Evolutionary conservation across 1,284 basidiomycete genomes (phyloP).

Genomic region (Uromyces viciae-fabae): DNA sequence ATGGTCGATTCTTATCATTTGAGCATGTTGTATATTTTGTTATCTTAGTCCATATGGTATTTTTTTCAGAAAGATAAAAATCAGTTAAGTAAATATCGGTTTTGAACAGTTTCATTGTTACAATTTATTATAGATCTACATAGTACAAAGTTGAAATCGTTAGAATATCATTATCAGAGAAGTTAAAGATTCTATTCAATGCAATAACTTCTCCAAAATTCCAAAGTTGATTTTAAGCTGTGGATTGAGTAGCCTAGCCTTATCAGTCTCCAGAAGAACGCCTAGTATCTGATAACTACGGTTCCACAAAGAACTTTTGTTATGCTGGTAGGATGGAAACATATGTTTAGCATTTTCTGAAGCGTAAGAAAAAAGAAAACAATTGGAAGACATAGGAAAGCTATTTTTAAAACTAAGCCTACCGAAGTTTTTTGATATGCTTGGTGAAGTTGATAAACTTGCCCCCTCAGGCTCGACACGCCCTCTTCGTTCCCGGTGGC

Average conservation of each 20-base stretch:
- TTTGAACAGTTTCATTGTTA: too few relatives aligned
- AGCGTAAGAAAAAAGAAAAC: neutral
- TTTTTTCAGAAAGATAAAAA: too few relatives aligned
- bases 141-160: too few relatives aligned
- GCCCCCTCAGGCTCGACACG: neutral
- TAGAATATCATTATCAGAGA: too few relatives aligned
- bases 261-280: conserved; percentile 1
- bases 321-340: neutral
- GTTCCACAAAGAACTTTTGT: neutral
- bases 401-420: neutral
- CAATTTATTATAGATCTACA: too few relatives aligned
- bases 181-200: too few relatives aligned
- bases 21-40: too few relatives aligned
- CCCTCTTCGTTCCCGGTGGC: neutral
- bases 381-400: neutral
- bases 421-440: neutral
- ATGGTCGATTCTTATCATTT: too few relatives aligned
- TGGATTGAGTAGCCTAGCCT: neutral
- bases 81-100: too few relatives aligned
- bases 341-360: too few relatives aligned
- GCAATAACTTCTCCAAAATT: conserved; percentile 2
- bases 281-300: conserved; percentile 3
- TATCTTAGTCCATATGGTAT: too few relatives aligned
- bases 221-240: neutral
- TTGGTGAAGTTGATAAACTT: neutral